Percentiles rank a stretch among this genome's conserved stretches.
phyloP scores from a whole-genome alignment of 2,329 filamentous ascomycete genomes.

The Cercospora zeae-maydis region DNA sequence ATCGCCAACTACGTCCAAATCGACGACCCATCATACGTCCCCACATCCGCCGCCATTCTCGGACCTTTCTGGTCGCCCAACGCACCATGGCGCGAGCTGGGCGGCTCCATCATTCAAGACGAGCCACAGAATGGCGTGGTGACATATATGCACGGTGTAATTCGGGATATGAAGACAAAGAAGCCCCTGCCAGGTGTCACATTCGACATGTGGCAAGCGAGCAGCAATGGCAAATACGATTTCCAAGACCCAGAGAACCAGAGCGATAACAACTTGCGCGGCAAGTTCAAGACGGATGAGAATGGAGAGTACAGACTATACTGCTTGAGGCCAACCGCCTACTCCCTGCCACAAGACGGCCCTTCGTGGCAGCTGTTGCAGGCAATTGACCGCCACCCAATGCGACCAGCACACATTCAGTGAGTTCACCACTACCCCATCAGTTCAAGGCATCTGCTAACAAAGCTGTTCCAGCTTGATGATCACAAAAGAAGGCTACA shows the following conservation, averaged over 20 bases:
- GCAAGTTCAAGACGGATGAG: conserved; percentile 69
- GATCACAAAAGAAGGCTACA: conserved; percentile 24
- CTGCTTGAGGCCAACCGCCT: conserved; percentile 70
- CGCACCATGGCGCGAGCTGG: conserved; percentile 66
- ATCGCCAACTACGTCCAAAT: conserved; percentile 60
- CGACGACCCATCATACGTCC: conserved; percentile 58
- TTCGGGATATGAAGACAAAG: conserved; percentile 62
- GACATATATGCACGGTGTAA: conserved; percentile 65
- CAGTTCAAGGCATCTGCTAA: neutral
- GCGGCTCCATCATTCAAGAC: conserved; percentile 64
- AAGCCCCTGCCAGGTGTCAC: conserved; percentile 63
- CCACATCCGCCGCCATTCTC: conserved; percentile 72
- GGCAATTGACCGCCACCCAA: conserved; percentile 56
- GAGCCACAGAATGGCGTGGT: conserved; percentile 56
- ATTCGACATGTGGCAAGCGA: conserved; percentile 76
- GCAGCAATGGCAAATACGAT: conserved; percentile 67
- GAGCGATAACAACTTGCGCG: conserved; percentile 68
- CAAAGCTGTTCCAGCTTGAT: conserved; percentile 2
- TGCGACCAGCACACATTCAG: conserved; percentile 61
- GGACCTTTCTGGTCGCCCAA: conserved; percentile 73
- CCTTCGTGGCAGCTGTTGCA: conserved; percentile 53
- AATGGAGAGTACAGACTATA: conserved; percentile 70
- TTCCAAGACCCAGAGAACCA: conserved; percentile 70
- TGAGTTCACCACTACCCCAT: neutral
- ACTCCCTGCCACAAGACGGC: conserved; percentile 65